phyloP scores from a whole-genome alignment of 352 stramenopile genomes.

The Phytophthora syringae region DNA sequence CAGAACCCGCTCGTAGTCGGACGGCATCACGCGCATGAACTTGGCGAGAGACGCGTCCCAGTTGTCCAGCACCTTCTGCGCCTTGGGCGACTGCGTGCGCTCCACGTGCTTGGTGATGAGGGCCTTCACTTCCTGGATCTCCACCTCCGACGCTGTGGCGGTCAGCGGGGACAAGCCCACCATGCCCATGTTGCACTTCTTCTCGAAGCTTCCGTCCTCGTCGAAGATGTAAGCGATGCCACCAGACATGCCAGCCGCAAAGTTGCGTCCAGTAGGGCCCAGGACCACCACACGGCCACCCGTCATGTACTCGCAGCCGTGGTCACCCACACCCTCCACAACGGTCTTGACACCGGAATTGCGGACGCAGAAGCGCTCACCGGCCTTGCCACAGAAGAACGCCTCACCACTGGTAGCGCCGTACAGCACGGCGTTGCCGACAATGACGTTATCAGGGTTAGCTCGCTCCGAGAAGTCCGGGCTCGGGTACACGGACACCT shows the following conservation, averaged over 20 bases:
- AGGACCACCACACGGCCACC: slow-evolving; percentile 94
- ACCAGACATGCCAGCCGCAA: slow-evolving; percentile 96
- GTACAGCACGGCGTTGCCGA: slow-evolving; percentile 97
- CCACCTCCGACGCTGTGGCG: slow-evolving; percentile 71
- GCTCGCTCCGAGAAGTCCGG: slow-evolving; percentile 65
- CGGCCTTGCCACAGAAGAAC: slow-evolving; percentile 96
- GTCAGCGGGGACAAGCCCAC: slow-evolving; percentile 75
- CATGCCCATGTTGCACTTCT: slow-evolving; percentile 97
- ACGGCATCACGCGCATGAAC: slow-evolving; percentile 72
- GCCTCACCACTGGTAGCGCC: slow-evolving; percentile 93
- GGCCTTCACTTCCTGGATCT: slow-evolving; percentile 83
- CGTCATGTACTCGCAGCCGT: slow-evolving; percentile 99
- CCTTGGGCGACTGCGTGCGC: slow-evolving; percentile 90
- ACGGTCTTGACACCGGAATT: slow-evolving; percentile 97
- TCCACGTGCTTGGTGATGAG: slow-evolving; percentile 91
- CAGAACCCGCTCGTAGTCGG: slow-evolving; percentile 72
- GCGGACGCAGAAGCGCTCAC: slow-evolving; percentile 96
- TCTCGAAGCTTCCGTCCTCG: slow-evolving; percentile 90
- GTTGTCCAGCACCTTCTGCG: slow-evolving; percentile 89
- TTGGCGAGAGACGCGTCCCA: slow-evolving; percentile 77
- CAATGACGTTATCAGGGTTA: slow-evolving; percentile 90
- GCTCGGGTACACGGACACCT: slow-evolving; percentile 92
- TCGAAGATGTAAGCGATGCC: slow-evolving; percentile 98
- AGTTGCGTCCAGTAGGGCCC: slow-evolving; percentile 95
- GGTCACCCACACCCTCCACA: slow-evolving; percentile 96